Base-by-base conservation (phyloP, 352 stramenopile species). In the Blastocystis hominis region DNA sequence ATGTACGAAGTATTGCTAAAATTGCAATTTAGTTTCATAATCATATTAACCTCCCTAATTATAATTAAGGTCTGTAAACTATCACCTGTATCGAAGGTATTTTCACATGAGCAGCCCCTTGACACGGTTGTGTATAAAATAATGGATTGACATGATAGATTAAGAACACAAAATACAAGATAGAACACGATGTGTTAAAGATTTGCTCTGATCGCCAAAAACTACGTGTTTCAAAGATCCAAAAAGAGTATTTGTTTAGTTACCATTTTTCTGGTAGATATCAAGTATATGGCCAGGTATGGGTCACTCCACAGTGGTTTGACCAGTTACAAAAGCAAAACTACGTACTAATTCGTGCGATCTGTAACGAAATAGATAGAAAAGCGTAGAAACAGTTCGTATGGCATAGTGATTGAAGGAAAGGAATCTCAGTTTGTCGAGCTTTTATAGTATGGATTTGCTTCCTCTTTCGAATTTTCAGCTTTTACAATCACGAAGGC, bases 221-320 rank as follows among this genome's bases (percentile, higher is more conserved):
- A 59, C 50, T 59, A 59, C 66, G 66, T 13, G 50, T 77, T 6
- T 54, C n/a, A 13, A 77, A 77, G 34, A 61, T 77, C 2, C 36
- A 77, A 77, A 53, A 40, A 68, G 47, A 68, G 47, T 68, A 30
- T 2, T 36, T 55, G 50, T 34, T 46, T 56, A 68, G 9, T 46
- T 4, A 34, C 7, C 10, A 10, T 15, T 68, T 84, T 30, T 15
- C 17, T 66, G 68, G 3, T 53, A 55, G 50, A 68, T 66, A 40
- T 50, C 36, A 50, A 36, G 53, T 53, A 0, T 84, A 69, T 68
- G 72, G 20, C 20, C 53, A 53, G 20, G 42, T 84, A 53, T 84
- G 72, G 72, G 54, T 84, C 36, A 66, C 72, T 3, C 72, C 72
- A 10, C 47, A 64, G 24, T 84, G 59, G 17, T 84, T 84, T n/a